Evolutionary conservation across 2,329 filamentous ascomycete genomes (phyloP).

Genomic region (Phaeosphaeriaceae sp.): DNA sequence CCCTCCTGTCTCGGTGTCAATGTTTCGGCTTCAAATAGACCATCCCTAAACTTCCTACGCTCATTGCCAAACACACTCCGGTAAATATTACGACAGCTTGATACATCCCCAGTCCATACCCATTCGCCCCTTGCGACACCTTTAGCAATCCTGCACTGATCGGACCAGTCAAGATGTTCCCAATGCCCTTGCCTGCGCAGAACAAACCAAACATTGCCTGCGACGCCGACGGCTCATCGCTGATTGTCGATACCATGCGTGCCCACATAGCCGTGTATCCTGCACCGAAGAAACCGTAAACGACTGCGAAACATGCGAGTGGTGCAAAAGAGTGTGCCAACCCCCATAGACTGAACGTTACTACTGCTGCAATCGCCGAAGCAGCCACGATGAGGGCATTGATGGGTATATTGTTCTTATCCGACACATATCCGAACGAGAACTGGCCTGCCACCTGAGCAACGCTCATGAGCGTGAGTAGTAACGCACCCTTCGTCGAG

Average conservation of each 20-base stretch:
- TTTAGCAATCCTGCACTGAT: conserved; percentile 51
- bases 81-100: conserved; percentile 22
- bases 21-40: conserved; percentile 11
- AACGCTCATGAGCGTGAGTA: conserved; percentile 46
- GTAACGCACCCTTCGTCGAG: conserved; percentile 34
- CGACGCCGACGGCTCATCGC: conserved; percentile 30
- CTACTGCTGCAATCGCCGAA: conserved; percentile 34
- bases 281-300: conserved; percentile 50
- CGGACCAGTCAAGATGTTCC: conserved; percentile 57
- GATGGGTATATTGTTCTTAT: conserved; percentile 42
- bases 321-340: conserved; percentile 46
- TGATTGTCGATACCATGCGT: conserved; percentile 50
- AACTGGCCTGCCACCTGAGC: conserved; percentile 43
- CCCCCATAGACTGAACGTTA: conserved; percentile 52
- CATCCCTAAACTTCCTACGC: conserved; percentile 14
- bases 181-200: conserved; percentile 56
- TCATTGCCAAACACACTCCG: conserved; percentile 18
- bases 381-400: conserved; percentile 41
- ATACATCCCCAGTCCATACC: conserved; percentile 21
- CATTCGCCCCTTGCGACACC: conserved; percentile 6
- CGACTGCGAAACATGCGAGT: conserved; percentile 48
- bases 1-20: not conserved
- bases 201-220: conserved; percentile 56
- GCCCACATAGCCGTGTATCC: conserved; percentile 51
- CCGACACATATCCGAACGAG: conserved; percentile 43